These are phyloP conservation scores for Colletotrichum simmondsii DNA, from an alignment of 2,329 filamentous ascomycete genomes.

Conservation along the genomic window DNA sequence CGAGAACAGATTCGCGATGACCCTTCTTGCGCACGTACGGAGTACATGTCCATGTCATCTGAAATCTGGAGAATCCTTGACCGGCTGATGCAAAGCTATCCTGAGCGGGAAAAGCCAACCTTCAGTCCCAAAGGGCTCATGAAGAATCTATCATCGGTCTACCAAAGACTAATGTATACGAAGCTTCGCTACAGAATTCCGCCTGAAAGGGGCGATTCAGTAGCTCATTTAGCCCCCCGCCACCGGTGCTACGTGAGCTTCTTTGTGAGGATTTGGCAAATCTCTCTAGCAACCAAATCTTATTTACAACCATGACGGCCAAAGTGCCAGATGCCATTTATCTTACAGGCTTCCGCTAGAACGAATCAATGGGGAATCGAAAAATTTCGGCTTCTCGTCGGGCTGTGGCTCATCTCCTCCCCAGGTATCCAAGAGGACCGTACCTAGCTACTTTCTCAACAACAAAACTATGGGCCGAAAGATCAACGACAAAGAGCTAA, in stretches of 20 bases:
- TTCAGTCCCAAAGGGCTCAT: background rate
- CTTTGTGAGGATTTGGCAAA: background rate
- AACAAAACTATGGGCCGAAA: background rate
- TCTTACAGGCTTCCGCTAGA: background rate
- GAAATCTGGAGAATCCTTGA: conserved; percentile 6
- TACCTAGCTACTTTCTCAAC: background rate
- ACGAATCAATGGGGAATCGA: conserved; percentile 6
- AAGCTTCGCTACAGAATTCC: background rate
- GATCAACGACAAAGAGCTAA: background rate
- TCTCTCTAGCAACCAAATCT: background rate
- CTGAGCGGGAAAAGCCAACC: background rate
- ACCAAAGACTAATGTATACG: background rate
- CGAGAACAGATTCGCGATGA: conserved; percentile 21
- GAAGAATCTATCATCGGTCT: too few relatives aligned
- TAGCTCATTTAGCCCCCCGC: background rate
- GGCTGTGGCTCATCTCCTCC: conserved; percentile 27
- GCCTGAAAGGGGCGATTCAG: background rate
- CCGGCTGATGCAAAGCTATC: background rate
- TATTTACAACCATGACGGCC: background rate
- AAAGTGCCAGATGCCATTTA: background rate
- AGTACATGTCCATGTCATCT: background rate
- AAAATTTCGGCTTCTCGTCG: conserved; percentile 14
- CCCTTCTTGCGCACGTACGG: conserved; percentile 5
- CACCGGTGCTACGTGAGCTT: background rate
- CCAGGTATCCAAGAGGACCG: background rate